Percentiles rank a stretch among this genome's conserved stretches.
Conservation (phyloP, 352 stramenopile genomes). For the Blastocystis sp. region DNA sequence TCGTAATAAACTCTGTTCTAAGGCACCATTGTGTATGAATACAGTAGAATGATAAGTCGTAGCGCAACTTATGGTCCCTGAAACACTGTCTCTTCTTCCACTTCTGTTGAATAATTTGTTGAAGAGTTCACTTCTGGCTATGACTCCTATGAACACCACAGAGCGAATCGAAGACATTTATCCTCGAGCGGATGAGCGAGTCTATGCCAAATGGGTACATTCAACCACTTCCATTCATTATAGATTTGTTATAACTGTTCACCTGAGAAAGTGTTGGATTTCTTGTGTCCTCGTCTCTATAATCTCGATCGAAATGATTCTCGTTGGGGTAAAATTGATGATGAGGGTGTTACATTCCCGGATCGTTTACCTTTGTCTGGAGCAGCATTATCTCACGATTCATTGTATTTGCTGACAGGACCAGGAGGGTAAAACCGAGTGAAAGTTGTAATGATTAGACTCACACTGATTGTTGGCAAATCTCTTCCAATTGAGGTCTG, state of each 20-base stretch:
- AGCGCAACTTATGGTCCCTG: constrained; percentile 20
- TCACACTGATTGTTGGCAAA: constrained; percentile 24
- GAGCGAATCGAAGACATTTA: background rate
- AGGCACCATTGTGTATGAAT: background rate
- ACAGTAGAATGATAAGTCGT: background rate
- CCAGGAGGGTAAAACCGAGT: background rate
- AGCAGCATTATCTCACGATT: background rate
- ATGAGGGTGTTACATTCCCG: background rate
- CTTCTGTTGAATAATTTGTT: constrained; percentile 5
- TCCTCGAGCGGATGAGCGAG: constrained; percentile 9
- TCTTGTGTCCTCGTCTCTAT: constrained; percentile 21
- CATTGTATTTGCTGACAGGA: background rate
- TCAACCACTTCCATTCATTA: background rate
- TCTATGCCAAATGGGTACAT: constrained; percentile 30
- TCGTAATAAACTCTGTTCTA: background rate
- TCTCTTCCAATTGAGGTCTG: background rate
- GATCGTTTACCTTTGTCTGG: constrained; percentile 10
- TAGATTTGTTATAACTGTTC: constrained; percentile 10
- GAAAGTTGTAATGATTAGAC: background rate
- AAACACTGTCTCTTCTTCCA: constrained; percentile 6
- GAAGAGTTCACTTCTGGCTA: background rate
- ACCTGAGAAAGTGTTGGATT: background rate
- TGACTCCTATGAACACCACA: constrained; percentile 34
- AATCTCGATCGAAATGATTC: background rate
- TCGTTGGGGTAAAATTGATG: background rate